Conservation (phyloP, 768 basidiomycete species). For the Leccinum uliginosum region DNA sequence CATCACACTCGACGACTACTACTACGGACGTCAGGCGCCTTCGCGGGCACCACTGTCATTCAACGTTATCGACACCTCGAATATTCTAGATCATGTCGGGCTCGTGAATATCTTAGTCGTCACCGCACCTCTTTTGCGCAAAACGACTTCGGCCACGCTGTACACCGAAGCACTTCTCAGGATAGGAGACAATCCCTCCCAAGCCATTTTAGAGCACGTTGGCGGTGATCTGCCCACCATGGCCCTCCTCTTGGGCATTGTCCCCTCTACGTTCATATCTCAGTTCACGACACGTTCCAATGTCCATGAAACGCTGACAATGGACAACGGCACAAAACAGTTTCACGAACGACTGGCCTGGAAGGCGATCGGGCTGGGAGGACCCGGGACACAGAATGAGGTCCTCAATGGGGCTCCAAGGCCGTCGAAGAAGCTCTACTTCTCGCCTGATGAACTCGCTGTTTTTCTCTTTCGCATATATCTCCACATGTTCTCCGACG, state of each 20-base stretch:
- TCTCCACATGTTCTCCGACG: constrained; percentile 25
- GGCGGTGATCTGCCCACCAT: constrained; percentile 26
- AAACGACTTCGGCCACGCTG: constrained; percentile 17
- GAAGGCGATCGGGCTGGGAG: constrained; percentile 9
- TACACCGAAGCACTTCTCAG: constrained; percentile 27
- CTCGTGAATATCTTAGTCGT: constrained; percentile 26
- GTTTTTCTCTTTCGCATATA: constrained; percentile 23
- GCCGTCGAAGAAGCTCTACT: constrained; percentile 1
- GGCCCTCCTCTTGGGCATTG: constrained; percentile 22
- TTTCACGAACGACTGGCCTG: constrained; percentile 26
- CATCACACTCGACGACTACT: constrained; percentile 17
- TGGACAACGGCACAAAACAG: constrained; percentile 2
- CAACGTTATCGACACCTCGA: constrained; percentile 31
- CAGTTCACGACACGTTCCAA: constrained; percentile 26
- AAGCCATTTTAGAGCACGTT: constrained; percentile 14
- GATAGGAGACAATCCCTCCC: constrained; percentile 8
- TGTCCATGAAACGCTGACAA: constrained; percentile 11
- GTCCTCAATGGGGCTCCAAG: background rate
- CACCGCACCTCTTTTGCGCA: constrained; percentile 19
- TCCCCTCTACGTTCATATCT: constrained; percentile 19
- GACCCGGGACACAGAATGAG: background rate
- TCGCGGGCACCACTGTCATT: constrained; percentile 24
- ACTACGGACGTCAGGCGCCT: constrained; percentile 11
- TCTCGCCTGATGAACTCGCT: constrained; percentile 18
- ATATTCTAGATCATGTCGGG: constrained; percentile 24